Percentiles rank a stretch among this genome's conserved stretches.
These are phyloP conservation scores for Jamesozyma piceae DNA, from an alignment of 805 yeast species.

Conservation along the genomic window DNA sequence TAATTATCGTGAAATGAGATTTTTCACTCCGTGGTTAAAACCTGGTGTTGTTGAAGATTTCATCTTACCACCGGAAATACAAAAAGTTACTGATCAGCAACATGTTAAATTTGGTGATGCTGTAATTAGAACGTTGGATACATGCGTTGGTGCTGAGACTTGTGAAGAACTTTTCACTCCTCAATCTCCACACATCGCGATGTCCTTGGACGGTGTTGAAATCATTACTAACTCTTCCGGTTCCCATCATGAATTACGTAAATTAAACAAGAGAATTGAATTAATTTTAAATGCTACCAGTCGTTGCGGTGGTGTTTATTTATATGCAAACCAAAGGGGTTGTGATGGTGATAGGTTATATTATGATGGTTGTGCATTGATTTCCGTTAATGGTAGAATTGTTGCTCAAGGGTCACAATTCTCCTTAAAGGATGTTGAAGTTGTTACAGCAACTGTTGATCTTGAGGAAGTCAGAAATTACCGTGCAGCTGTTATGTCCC, in stretches of 20 bases:
- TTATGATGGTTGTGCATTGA: conserved; percentile 94
- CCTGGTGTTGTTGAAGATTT: conserved; percentile 66
- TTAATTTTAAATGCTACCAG: conserved; percentile 87
- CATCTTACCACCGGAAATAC: conserved; percentile 62
- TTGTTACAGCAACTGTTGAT: conserved; percentile 89
- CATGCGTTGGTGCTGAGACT: conserved; percentile 93
- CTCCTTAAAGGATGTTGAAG: conserved; percentile 85
- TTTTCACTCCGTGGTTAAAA: conserved; percentile 89
- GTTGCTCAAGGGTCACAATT: conserved; percentile 93
- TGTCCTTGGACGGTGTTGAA: conserved; percentile 96
- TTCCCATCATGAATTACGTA: conserved; percentile 93
- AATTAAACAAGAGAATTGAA: conserved; percentile 73
- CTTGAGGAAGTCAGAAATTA: conserved; percentile 83
- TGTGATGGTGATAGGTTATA: conserved; percentile 97
- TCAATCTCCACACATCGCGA: conserved; percentile 82
- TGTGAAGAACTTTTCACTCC: conserved; percentile 98
- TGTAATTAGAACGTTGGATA: conserved; percentile 70
- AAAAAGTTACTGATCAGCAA: conserved; percentile 54
- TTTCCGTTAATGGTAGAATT: conserved; percentile 83
- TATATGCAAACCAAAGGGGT: conserved; percentile 92
- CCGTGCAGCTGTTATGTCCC: conserved; percentile 59
- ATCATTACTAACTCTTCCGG: conserved; percentile 93
- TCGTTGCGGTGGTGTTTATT: conserved; percentile 92
- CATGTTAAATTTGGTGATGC: conserved; percentile 85
- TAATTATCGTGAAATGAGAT: conserved; percentile 94